Percentiles rank a stretch among this genome's conserved stretches.
Conservation (phyloP, 306 rosid genomes). For the Trifolium pratense region DNA sequence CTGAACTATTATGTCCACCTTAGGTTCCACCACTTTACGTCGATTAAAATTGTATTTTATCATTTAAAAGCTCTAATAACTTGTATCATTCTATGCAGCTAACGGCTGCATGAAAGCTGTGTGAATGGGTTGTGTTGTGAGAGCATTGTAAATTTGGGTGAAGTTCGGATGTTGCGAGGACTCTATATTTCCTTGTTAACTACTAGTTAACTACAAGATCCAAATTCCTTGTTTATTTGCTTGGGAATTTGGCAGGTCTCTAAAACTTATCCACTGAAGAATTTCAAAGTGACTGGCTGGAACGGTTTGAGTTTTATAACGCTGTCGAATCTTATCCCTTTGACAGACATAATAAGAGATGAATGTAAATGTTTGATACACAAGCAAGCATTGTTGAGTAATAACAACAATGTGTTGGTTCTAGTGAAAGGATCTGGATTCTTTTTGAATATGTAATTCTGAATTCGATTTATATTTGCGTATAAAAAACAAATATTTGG, state of each 20-base stretch:
- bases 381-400: background rate
- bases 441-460: constrained; percentile 1
- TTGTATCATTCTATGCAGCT: constrained; percentile 50
- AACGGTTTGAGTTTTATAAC: background rate
- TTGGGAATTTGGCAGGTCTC: constrained; percentile 42
- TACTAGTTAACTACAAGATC: constrained; percentile 1
- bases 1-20: background rate
- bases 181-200: constrained; percentile 9
- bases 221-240: constrained; percentile 26
- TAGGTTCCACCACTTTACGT: constrained; percentile 24
- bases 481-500: background rate
- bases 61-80: constrained; percentile 39
- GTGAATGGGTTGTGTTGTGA: constrained; percentile 28
- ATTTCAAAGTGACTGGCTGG: constrained; percentile 8
- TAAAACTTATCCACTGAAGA: constrained; percentile 21
- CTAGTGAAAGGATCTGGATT: background rate
- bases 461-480: background rate
- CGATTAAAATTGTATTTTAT: constrained; percentile 12
- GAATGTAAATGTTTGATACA: constrained; percentile 4
- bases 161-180: constrained; percentile 27
- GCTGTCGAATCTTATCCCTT: background rate
- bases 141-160: constrained; percentile 28
- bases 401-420: constrained; percentile 11
- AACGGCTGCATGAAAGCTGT: constrained; percentile 44
- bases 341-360: background rate